Evolutionary conservation across 73 alveolate genomes (phyloP).

Genomic region (Paramecium caudatum): DNA sequence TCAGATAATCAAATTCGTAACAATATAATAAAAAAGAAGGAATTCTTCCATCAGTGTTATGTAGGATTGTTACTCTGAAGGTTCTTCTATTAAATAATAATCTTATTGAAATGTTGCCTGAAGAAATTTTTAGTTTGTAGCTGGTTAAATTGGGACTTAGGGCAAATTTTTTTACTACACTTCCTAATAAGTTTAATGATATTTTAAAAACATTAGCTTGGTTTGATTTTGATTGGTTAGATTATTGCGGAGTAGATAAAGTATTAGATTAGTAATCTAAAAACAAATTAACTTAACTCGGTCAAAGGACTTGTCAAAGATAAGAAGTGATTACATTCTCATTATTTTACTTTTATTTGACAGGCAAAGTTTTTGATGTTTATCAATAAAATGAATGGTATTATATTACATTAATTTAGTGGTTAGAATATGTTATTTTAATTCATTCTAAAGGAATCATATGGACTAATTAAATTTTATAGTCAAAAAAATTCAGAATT

Average conservation of each 20-base stretch:
- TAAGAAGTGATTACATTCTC: constrained; percentile 39
- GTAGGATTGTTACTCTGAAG: not conserved
- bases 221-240: constrained; percentile 49
- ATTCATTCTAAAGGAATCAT: not conserved
- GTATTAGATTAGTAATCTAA: not conserved
- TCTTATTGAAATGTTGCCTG: not conserved
- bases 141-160: not conserved
- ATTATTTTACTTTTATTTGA: constrained; percentile 8
- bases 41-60: not conserved
- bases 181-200: not conserved
- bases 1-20: constrained; percentile 30
- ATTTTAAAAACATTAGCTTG: not conserved
- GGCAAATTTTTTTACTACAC: not conserved
- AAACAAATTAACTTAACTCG: not conserved
- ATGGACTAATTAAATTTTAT: not conserved
- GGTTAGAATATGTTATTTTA: not conserved
- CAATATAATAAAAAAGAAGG: not conserved
- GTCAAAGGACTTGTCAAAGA: constrained; percentile 23
- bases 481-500: constrained; percentile 29
- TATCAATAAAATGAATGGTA: not conserved
- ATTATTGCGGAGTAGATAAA: not conserved
- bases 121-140: not conserved
- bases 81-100: constrained; percentile 11
- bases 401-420: not conserved
- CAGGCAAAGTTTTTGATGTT: constrained; percentile 1